phyloP scores from a whole-genome alignment of 2,329 filamentous ascomycete genomes.

The Fusarium continuum region DNA sequence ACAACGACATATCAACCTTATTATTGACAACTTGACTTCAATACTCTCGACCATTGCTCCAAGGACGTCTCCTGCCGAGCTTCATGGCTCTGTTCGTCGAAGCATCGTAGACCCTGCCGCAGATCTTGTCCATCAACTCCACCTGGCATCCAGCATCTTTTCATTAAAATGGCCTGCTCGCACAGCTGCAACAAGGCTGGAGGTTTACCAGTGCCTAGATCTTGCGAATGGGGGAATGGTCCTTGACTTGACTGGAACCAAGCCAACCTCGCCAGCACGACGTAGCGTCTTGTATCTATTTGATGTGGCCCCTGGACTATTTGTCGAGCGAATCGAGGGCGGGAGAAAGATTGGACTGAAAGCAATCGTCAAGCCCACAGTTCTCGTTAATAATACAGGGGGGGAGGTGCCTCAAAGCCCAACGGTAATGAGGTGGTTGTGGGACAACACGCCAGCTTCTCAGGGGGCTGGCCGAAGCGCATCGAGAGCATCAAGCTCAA shows the following conservation, averaged over 20 bases:
- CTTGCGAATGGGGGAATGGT: conserved; percentile 46
- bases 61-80: conserved; percentile 39
- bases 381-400: conserved; percentile 46
- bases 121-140: conserved; percentile 50
- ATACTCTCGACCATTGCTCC: conserved; percentile 47
- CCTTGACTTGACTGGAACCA: conserved; percentile 45
- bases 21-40: conserved; percentile 48
- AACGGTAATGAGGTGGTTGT: conserved; percentile 49
- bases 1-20: conserved; percentile 41
- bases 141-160: conserved; percentile 48
- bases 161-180: conserved; percentile 52
- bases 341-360: conserved; percentile 47
- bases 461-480: conserved; percentile 31
- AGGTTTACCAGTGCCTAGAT: conserved; percentile 51
- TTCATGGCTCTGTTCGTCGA: conserved; percentile 47
- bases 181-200: conserved; percentile 48
- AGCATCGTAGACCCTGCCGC: conserved; percentile 49
- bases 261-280: conserved; percentile 42
- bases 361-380: conserved; percentile 48
- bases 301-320: conserved; percentile 50
- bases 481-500: conserved; percentile 32
- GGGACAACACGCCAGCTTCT: conserved; percentile 41
- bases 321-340: conserved; percentile 49
- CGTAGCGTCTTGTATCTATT: conserved; percentile 49
- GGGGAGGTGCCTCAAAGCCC: conserved; percentile 42